Conservation (phyloP, 2,329 filamentous ascomycete genomes). For the Leptographium procerum region DNA sequence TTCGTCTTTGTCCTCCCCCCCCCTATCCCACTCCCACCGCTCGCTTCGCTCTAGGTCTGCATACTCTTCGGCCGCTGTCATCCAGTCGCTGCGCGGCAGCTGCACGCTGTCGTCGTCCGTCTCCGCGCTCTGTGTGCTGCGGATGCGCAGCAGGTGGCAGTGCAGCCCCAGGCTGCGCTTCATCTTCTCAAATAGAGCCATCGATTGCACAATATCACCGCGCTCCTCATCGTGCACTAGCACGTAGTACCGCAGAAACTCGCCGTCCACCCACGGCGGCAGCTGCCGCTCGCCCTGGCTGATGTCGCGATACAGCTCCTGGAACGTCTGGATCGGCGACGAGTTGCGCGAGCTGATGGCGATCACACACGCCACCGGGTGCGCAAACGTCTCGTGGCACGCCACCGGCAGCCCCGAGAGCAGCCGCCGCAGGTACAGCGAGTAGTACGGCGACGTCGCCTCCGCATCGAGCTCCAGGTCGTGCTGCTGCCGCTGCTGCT, state of each 20-base stretch:
- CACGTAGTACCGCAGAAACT: constrained; percentile 93
- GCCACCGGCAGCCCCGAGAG: constrained; percentile 68
- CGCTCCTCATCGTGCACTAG: constrained; percentile 92
- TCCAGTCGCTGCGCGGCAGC: constrained; percentile 76
- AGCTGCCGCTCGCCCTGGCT: constrained; percentile 62
- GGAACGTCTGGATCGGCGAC: constrained; percentile 74
- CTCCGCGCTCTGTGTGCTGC: constrained; percentile 73
- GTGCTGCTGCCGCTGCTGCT: constrained; percentile 25
- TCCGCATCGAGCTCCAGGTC: constrained; percentile 30
- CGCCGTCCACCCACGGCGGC: constrained; percentile 78
- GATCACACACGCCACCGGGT: constrained; percentile 89
- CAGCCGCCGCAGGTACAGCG: constrained; percentile 71
- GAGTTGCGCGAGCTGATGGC: constrained; percentile 84
- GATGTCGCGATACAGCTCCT: constrained; percentile 75
- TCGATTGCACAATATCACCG: constrained; percentile 84
- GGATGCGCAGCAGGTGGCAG: constrained; percentile 79
- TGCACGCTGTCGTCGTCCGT: constrained; percentile 85
- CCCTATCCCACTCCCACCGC: constrained; percentile 16
- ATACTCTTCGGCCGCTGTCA: constrained; percentile 76
- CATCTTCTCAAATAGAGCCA: constrained; percentile 93
- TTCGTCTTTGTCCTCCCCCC: constrained; percentile 53
- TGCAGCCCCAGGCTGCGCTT: constrained; percentile 95
- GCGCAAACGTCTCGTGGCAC: constrained; percentile 85
- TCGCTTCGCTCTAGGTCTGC: constrained; percentile 54
- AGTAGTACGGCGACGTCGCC: constrained; percentile 67